These are phyloP conservation scores for Porphyrellus cyaneotinctus DNA, from an alignment of 768 basidiomycete genomes.

Conservation along the genomic window DNA sequence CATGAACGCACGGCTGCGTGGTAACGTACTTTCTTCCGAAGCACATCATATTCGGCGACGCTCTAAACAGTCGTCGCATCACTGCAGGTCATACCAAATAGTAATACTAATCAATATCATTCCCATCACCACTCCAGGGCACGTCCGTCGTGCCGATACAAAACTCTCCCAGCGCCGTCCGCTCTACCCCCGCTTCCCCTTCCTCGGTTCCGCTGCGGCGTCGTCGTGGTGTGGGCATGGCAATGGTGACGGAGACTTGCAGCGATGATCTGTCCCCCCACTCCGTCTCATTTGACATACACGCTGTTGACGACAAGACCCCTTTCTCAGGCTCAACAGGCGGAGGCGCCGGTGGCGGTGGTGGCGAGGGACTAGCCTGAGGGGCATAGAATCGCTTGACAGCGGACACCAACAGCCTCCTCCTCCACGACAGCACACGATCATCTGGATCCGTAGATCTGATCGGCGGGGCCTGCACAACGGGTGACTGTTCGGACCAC, in stretches of 20 bases:
- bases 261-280: slow-evolving; percentile 20
- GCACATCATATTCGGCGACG: too few species aligned
- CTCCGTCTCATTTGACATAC: background rate
- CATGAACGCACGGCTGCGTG: too few species aligned
- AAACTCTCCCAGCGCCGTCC: slow-evolving; percentile 34
- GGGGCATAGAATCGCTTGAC: slow-evolving; percentile 5
- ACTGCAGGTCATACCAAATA: too few species aligned
- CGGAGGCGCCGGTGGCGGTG: background rate
- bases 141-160: slow-evolving; percentile 27
- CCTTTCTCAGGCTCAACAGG: background rate
- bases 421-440: background rate
- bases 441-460: background rate
- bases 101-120: background rate
- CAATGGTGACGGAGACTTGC: slow-evolving; percentile 39
- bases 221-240: slow-evolving; percentile 35
- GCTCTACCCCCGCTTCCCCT: slow-evolving; percentile 1
- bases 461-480: background rate
- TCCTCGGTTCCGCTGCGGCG: background rate
- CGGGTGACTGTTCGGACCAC: background rate
- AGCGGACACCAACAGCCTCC: background rate
- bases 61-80: too few species aligned
- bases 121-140: slow-evolving; percentile 8
- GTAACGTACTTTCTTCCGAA: too few species aligned
- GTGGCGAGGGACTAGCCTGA: background rate
- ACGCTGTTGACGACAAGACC: background rate